Evolutionary conservation across 371 early-diverging fungal genomes (phyloP).

Genomic region (Mucor piriformis): DNA sequence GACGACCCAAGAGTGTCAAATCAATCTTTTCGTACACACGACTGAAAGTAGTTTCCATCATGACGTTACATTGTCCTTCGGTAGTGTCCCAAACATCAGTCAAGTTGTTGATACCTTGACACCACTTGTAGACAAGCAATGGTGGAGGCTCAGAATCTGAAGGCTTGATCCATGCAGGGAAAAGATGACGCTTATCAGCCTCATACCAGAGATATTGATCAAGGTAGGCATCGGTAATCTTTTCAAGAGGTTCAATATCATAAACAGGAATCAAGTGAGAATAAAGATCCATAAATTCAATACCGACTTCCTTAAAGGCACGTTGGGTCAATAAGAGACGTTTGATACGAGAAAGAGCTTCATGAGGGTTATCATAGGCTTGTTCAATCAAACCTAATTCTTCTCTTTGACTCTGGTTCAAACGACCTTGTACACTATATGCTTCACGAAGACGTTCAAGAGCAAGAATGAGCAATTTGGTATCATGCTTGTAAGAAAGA

Average conservation of each 20-base stretch:
- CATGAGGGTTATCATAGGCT: conserved; percentile 97
- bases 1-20: conserved; percentile 93
- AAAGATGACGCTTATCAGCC: conserved; percentile 83
- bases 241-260: conserved; percentile 97
- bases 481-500: conserved; percentile 98
- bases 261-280: conserved; percentile 95
- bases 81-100: conserved; percentile 94
- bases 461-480: conserved; percentile 94
- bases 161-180: conserved; percentile 98
- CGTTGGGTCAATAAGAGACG: conserved; percentile 95
- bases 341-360: conserved; percentile 94
- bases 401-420: conserved; percentile 96
- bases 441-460: conserved; percentile 96
- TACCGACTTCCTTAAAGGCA: conserved; percentile 99
- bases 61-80: conserved; percentile 91
- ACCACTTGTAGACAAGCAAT: conserved; percentile 96
- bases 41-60: conserved; percentile 93
- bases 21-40: conserved; percentile 97
- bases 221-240: conserved; percentile 98
- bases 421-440: conserved; percentile 93
- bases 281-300: conserved; percentile 98
- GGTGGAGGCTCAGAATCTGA: conserved; percentile 97
- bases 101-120: conserved; percentile 97
- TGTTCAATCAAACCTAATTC: conserved; percentile 97
- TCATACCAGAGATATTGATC: conserved; percentile 99